Base-by-base conservation (phyloP, 1,284 basidiomycete genomes). In the Gomphus sp. region DNA sequence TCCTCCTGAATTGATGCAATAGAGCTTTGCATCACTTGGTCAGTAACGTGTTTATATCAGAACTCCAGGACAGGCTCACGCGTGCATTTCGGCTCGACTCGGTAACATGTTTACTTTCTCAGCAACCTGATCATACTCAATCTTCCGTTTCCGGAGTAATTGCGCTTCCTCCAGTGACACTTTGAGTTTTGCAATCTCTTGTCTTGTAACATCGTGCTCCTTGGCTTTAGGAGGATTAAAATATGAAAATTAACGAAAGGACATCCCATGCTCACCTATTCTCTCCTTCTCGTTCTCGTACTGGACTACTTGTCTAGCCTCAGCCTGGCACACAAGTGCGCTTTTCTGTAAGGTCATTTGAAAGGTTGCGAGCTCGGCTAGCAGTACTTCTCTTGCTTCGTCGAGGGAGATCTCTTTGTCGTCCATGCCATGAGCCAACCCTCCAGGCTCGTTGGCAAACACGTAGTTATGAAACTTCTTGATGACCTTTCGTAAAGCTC, bases 91-190 rank as follows among this genome's bases (percentile, higher is more conserved):
- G 14, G 84, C 81, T 58, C 89, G 76, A 63, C 76, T 84, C 1
- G 89, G 87, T 3, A 91, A 71, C n/a, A 80, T 79, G 65, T 90
- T 89, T 51, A 91, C 82, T 68, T 85, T 89, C 72, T 91, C 89
- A 3, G 89, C 80, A 52, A 92, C 80, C 51, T 80, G 73, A 71
- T 92, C 89, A 67, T 92, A 92, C 66, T 92, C 89, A 64, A 91
- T 88, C 73, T 89, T 92, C 60, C 83, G 79, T 61, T 76, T 76
- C 49, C 89, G 80, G 58, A 84, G 74, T 65, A 86, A 73, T 66
- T 91, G 89, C 6, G 87, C 89, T 62, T 89, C 81, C 64, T 91
- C 88, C 57, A 92, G 70, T 3, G 81, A 77, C 16, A 77, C 74
- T 70, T 90, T 91, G 62, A 92, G 76, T 62, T 87, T 81, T 64